Evolutionary conservation across 495 filamentous ascomycete species (phyloP), one percentile per base, ranked within the genome.

Genomic region (Lentithecium fluviatile): DNA sequence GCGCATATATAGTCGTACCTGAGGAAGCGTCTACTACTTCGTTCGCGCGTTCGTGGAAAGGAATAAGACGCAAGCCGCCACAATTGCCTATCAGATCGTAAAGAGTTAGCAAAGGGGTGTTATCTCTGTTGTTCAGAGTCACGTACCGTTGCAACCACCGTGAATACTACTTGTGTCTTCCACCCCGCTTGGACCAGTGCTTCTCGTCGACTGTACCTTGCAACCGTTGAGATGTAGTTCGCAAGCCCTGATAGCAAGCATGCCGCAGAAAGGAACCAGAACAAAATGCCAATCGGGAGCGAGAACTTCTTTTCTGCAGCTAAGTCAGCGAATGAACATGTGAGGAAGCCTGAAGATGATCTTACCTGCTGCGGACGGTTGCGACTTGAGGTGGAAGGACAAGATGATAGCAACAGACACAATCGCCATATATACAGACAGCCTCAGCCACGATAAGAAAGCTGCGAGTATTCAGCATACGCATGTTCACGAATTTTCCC

Each of bases 161-260:
- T 85, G 73, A 96, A 86, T 21, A 91, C 88, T 21, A 83, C 69
- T 72, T 96, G 91, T 36, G 94, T 97, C 76, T 91, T 95, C 86
- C 88, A 93, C 32, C 94, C 94, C 48, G 84, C 89, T 75, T 98
- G 94, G 36, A 97, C 94, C 56, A 98, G 78, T 0, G 94, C 94
- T 24, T 79, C 77, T 64, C 86, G 83, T 36, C 82, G 78, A 58
- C 84, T 85, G 71, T 95, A 98, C 69, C 89, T 87, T 57, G 81
- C 87, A n/a, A 97, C 86, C 1, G 91, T 92, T 64, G 82, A 86
- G 47, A 94, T 80, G 70, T 98, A 98, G 68, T 95, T 97, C 0
- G 84, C 86, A 42, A 95, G 77, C 0, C 94, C 94, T 21, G 85
- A 84, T 7, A 76, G 77, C 32, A 97, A 73, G 67, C 89, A 95